Percentiles rank a stretch among this genome's conserved stretches.
Evolutionary conservation across 805 yeast species (phyloP).

Genomic region (Yueomyces sp.): DNA sequence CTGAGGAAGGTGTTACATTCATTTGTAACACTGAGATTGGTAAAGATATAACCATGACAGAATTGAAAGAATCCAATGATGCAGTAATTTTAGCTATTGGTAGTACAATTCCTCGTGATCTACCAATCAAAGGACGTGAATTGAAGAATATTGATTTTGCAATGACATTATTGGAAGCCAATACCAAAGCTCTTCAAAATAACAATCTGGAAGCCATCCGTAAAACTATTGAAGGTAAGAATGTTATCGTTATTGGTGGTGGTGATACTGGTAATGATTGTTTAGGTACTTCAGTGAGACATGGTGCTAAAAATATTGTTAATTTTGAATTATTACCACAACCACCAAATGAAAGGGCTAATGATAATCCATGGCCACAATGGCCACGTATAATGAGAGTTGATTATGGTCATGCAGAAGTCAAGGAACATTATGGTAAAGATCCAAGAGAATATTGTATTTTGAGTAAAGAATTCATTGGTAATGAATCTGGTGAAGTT

Average conservation of each 20-base stretch:
- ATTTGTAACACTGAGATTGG: constrained; percentile 71
- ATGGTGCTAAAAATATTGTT: constrained; percentile 87
- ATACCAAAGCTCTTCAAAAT: constrained; percentile 81
- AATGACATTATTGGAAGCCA: constrained; percentile 77
- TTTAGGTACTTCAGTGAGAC: constrained; percentile 93
- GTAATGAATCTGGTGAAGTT: constrained; percentile 89
- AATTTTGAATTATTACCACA: constrained; percentile 91
- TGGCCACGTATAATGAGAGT: constrained; percentile 98
- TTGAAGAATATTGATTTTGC: constrained; percentile 85
- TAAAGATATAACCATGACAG: constrained; percentile 62
- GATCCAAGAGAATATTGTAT: constrained; percentile 97
- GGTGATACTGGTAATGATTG: constrained; percentile 99
- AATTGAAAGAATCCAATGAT: constrained; percentile 50
- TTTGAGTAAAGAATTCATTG: constrained; percentile 88
- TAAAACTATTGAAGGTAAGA: constrained; percentile 62
- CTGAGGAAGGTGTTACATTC: constrained; percentile 79
- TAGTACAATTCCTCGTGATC: constrained; percentile 91
- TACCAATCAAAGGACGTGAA: constrained; percentile 88
- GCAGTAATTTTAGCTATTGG: constrained; percentile 91
- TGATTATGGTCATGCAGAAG: constrained; percentile 96
- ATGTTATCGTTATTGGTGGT: constrained; percentile 95
- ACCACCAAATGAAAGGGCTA: constrained; percentile 75
- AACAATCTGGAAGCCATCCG: constrained; percentile 68
- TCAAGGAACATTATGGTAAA: constrained; percentile 84
- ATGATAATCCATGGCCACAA: constrained; percentile 99